Evolutionary conservation across 805 yeast species (phyloP), one percentile per base, ranked within the genome.

Genomic region (Starmerella apis): DNA sequence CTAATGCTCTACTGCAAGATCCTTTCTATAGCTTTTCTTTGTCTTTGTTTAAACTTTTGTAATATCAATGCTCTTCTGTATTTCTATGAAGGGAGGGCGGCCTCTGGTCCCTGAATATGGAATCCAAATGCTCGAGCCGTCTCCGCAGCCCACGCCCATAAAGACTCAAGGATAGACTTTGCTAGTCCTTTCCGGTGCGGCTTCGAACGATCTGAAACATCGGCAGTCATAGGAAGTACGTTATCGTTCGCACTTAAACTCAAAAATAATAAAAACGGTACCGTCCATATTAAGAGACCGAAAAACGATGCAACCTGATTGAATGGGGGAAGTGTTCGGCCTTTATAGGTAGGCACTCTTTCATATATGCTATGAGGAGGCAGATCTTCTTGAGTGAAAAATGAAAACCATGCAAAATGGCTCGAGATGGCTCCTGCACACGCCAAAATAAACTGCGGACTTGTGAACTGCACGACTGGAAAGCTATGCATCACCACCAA

Each of bases 281-380:
- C 77, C 52, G 90, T 74, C 98, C 98, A 92, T 18, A 92, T 80
- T 59, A 92, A 81, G 37, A 92, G 68, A 1, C 96, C 98, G 63
- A 92, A 88, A 65, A 92, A 92, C 3, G 96, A 83, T n/a, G 96
- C 85, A 3, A 92, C 85, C 63, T 92, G 95, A 1, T 87, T 72
- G 62, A 90, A 90, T 11, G 83, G 73, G 1, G 95, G 94, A 48
- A 85, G 76, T 42, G 77, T 75, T 13, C 83, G 83, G 72, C 44
- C 84, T 74, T 56, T 69, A 72, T 60, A 81, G 69, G 58, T 83
- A 65, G 66, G 72, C 62, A 56, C 71, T 72, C 56, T 82, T 73
- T 35, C 47, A 33, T 50, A 46, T 30, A 65, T 65, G 7, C 58
- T 46, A 42, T 65, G 55, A 2, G 92, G 80, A 10, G 95, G 90